Conservation (phyloP, 108 stramenopile genomes). For the Nitzschia sp. region DNA sequence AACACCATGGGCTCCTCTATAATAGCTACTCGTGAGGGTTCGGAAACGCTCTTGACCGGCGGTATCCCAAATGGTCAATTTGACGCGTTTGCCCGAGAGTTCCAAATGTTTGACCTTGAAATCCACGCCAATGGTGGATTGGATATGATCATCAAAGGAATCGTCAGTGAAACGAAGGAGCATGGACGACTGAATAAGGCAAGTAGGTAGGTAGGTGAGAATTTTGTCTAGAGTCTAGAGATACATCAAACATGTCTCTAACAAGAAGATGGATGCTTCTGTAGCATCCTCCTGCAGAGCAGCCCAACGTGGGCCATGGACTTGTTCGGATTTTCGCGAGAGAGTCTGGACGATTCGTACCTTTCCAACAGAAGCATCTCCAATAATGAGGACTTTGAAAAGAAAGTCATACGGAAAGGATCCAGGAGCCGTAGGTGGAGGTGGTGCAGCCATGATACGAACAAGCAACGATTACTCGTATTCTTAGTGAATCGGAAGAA, state of each 20-base stretch:
- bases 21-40: slow-evolving; percentile 95
- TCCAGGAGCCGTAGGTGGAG: slow-evolving; percentile 57
- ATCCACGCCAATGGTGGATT: slow-evolving; percentile 96
- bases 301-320: too few relatives aligned
- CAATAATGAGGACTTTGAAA: slow-evolving; percentile 98
- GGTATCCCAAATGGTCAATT: slow-evolving; percentile 96
- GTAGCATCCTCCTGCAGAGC: too few relatives aligned
- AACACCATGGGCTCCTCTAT: slow-evolving; percentile 99
- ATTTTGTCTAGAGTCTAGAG: too few relatives aligned
- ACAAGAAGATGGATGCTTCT: not conserved
- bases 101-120: slow-evolving; percentile 94
- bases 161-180: slow-evolving; percentile 97
- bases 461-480: not conserved
- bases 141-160: slow-evolving; percentile 96
- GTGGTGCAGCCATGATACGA: slow-evolving; percentile 32
- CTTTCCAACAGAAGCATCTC: slow-evolving; percentile 99
- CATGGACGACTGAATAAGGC: slow-evolving; percentile 74
- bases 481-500: not conserved
- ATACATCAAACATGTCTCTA: too few relatives aligned
- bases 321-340: not conserved
- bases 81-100: slow-evolving; percentile 85
- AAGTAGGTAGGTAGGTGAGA: too few relatives aligned
- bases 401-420: slow-evolving; percentile 95
- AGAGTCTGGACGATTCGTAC: slow-evolving; percentile 34
- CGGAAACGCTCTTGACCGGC: slow-evolving; percentile 99